A percentile compares a stretch with the other conserved stretches of the same genome.
Conservation (phyloP, 2,329 filamentous ascomycete species). For the Tympanopsis confertula region DNA sequence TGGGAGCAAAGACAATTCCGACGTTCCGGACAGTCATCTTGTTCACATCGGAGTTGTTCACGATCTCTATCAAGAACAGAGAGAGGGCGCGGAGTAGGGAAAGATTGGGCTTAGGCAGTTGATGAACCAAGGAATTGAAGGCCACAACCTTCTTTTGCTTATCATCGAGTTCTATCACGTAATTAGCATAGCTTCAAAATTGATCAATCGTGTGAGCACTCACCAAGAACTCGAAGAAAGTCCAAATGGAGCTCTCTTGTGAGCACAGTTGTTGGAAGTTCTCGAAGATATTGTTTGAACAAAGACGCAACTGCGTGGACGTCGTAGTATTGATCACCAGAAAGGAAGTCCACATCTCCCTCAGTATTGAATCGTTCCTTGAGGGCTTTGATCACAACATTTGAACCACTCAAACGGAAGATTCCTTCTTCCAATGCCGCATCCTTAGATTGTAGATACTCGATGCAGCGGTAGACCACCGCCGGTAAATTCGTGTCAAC, state of each 20-base stretch:
- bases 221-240: constrained; percentile 63
- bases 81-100: constrained; percentile 75
- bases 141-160: constrained; percentile 65
- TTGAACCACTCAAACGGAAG: constrained; percentile 93
- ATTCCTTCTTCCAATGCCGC: constrained; percentile 85
- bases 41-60: constrained; percentile 79
- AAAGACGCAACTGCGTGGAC: constrained; percentile 92
- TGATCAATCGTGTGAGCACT: too few relatives aligned
- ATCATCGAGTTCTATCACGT: constrained; percentile 56
- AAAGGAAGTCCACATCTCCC: constrained; percentile 77
- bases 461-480: constrained; percentile 88
- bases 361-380: constrained; percentile 89
- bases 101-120: constrained; percentile 69
- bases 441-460: constrained; percentile 76
- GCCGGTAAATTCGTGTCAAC: constrained; percentile 70
- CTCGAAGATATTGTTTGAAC: constrained; percentile 84
- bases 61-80: constrained; percentile 80
- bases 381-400: constrained; percentile 80
- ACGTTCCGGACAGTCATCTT: constrained; percentile 98
- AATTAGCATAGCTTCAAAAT: not conserved
- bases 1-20: constrained; percentile 95
- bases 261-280: constrained; percentile 81
- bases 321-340: constrained; percentile 78
- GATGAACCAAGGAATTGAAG: constrained; percentile 68
- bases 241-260: constrained; percentile 83